Evolutionary conservation across 768 basidiomycete genomes (phyloP).

Genomic region (Agaricus blazei): DNA sequence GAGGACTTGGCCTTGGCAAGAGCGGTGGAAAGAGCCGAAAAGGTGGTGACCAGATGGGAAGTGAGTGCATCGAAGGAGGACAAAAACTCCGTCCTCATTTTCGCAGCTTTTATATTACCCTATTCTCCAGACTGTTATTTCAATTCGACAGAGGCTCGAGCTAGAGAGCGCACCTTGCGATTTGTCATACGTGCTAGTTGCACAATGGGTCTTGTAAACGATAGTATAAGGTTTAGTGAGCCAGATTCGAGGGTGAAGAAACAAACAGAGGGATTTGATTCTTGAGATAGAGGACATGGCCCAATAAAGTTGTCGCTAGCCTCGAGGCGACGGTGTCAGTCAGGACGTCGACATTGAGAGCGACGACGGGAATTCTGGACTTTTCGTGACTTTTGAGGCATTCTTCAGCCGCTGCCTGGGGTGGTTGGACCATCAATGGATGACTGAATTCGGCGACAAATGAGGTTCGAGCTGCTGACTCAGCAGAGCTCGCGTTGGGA

Average conservation of each 20-base stretch:
- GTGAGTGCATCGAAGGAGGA: constrained; percentile 64
- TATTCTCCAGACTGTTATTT: constrained; percentile 15
- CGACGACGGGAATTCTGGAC: constrained; percentile 28
- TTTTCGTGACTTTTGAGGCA: neutral
- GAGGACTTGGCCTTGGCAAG: constrained; percentile 30
- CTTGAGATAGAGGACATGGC: constrained; percentile 73
- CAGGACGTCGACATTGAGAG: constrained; percentile 47
- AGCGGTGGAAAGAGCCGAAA: constrained; percentile 66
- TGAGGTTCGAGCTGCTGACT: neutral
- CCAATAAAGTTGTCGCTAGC: constrained; percentile 57
- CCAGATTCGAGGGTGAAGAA: neutral
- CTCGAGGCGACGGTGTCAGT: constrained; percentile 57
- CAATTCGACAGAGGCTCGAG: neutral
- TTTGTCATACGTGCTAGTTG: constrained; percentile 56
- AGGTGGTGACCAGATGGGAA: constrained; percentile 73
- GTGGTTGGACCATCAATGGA: neutral
- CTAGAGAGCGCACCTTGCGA: constrained; percentile 28
- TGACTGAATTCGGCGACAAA: no score
- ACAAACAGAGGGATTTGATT: constrained; percentile 77
- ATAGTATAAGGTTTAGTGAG: neutral
- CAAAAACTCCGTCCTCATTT: constrained; percentile 58
- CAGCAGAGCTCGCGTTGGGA: constrained; percentile 5
- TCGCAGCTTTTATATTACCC: constrained; percentile 44
- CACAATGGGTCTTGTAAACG: constrained; percentile 47
- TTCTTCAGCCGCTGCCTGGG: neutral